Conservation (phyloP, 2,329 filamentous ascomycete genomes). For the Drechslerella dactyloides region DNA sequence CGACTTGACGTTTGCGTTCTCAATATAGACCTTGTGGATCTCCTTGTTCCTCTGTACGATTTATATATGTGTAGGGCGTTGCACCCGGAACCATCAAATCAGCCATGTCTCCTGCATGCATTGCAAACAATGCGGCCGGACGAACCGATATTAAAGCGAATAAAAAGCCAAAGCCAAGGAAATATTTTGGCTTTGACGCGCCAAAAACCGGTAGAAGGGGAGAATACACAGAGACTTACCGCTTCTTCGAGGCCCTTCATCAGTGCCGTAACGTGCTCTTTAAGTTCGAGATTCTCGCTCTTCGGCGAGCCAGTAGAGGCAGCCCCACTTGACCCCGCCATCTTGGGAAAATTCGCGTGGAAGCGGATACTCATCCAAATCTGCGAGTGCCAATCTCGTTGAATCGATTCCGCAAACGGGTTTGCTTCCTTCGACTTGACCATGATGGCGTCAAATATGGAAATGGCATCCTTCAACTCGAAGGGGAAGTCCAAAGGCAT, state of each 20-base stretch:
- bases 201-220: not conserved
- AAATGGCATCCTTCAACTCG: not conserved
- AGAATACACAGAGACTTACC: not conserved
- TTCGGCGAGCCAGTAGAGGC: not conserved
- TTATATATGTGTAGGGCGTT: not conserved
- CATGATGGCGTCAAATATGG: not conserved
- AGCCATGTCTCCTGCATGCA: not conserved
- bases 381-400: not conserved
- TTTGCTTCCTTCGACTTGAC: not conserved
- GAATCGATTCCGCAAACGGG: not conserved
- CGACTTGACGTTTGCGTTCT: not conserved
- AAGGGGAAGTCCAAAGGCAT: not conserved
- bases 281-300: not conserved
- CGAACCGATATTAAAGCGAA: too few species aligned
- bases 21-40: conserved; percentile 1
- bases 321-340: not conserved
- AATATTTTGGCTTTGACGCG: too few species aligned
- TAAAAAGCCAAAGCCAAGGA: too few species aligned
- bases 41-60: not conserved
- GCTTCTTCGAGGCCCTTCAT: conserved; percentile 5
- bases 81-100: not conserved
- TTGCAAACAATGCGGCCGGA: too few species aligned
- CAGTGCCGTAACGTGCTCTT: not conserved
- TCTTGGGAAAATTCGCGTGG: conserved; percentile 1
- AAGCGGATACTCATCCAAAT: not conserved